These are phyloP conservation scores for Claviceps quebecensis DNA, from an alignment of 2,329 filamentous ascomycete species.

Conservation along the genomic window DNA sequence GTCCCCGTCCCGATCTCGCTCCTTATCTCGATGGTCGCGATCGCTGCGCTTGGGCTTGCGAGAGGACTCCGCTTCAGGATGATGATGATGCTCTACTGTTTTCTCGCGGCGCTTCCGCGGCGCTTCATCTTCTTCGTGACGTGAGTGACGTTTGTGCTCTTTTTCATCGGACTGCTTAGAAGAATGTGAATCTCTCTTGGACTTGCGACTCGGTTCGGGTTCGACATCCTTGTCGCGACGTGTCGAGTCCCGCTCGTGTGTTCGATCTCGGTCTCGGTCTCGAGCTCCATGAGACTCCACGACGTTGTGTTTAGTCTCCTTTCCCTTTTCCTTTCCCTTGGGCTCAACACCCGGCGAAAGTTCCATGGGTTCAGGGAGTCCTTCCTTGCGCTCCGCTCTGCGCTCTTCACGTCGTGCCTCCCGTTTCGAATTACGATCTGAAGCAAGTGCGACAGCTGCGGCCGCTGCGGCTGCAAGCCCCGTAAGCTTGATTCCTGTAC, in stretches of 20 bases:
- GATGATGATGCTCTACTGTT: slow-evolving; percentile 8
- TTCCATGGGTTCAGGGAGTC: slow-evolving; percentile 7
- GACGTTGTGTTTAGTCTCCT: slow-evolving; percentile 5
- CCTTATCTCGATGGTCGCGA: slow-evolving; percentile 12
- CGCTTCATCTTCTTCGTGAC: slow-evolving; percentile 19
- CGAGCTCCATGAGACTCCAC: slow-evolving; percentile 4
- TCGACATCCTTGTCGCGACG: slow-evolving; percentile 12
- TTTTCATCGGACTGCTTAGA: slow-evolving; percentile 17
- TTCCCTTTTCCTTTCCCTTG: neutral
- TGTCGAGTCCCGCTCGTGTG: slow-evolving; percentile 11
- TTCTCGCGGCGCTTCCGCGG: slow-evolving; percentile 17
- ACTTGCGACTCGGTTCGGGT: slow-evolving; percentile 10
- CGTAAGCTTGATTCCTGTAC: slow-evolving; percentile 28
- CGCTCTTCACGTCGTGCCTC: slow-evolving; percentile 10
- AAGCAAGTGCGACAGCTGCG: slow-evolving; percentile 23
- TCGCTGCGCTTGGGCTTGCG: slow-evolving; percentile 12
- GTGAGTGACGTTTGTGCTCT: slow-evolving; percentile 16
- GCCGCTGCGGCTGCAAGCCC: slow-evolving; percentile 35
- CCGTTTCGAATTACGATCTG: slow-evolving; percentile 12
- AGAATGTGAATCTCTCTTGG: slow-evolving; percentile 17
- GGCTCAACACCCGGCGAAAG: neutral
- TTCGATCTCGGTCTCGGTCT: slow-evolving; percentile 11
- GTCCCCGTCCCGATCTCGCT: slow-evolving; percentile 15
- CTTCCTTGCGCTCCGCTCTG: slow-evolving; percentile 11
- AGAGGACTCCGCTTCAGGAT: slow-evolving; percentile 11